These are phyloP conservation scores for Diplodia seriata DNA, from an alignment of 2,329 filamentous ascomycete genomes.

Conservation along the genomic window DNA sequence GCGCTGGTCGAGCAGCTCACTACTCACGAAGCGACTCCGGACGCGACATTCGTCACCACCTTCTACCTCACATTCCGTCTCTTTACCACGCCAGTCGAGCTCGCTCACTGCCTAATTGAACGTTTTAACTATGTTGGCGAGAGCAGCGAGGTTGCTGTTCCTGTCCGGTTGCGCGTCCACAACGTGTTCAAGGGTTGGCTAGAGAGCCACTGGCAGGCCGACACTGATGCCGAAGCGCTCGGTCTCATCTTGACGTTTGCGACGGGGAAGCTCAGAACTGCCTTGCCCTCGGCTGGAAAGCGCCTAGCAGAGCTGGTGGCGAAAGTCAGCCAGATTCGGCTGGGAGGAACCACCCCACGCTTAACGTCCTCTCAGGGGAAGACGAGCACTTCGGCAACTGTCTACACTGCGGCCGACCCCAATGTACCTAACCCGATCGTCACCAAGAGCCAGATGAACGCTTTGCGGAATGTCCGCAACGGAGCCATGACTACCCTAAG, in stretches of 20 bases:
- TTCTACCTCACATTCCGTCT: conserved; percentile 97
- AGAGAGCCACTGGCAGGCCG: conserved; percentile 90
- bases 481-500: conserved; percentile 69
- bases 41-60: conserved; percentile 88
- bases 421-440: conserved; percentile 74
- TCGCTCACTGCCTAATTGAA: conserved; percentile 84
- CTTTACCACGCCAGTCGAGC: conserved; percentile 80
- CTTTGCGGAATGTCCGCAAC: conserved; percentile 76
- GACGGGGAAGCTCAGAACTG: conserved; percentile 69
- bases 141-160: conserved; percentile 73
- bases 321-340: conserved; percentile 76
- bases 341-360: conserved; percentile 76
- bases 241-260: conserved; percentile 81
- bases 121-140: conserved; percentile 92
- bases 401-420: conserved; percentile 73
- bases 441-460: conserved; percentile 75
- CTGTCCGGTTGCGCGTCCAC: conserved; percentile 89
- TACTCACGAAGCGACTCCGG: conserved; percentile 89
- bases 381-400: conserved; percentile 75
- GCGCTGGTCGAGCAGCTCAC: conserved; percentile 95
- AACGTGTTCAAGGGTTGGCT: conserved; percentile 98
- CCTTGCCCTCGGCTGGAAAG: conserved; percentile 78
- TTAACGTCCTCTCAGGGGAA: conserved; percentile 87
- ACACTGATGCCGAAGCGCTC: conserved; percentile 79
- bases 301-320: conserved; percentile 80